Percentiles rank a stretch among this genome's conserved stretches.
Conservation (phyloP, 805 yeast species). For the Starmerella bombi region DNA sequence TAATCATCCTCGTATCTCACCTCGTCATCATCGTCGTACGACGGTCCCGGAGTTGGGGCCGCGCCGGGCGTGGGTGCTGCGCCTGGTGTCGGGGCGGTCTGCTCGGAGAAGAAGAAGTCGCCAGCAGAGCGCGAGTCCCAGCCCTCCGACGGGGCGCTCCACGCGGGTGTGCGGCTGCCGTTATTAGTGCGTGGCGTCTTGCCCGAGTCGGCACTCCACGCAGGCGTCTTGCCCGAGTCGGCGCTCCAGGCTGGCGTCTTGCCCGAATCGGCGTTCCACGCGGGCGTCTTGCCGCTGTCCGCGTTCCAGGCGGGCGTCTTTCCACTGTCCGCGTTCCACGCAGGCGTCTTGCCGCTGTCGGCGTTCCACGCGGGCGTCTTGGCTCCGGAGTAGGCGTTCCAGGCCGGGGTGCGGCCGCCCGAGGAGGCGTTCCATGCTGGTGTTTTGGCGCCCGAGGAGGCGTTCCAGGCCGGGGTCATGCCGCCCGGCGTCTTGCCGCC, state of each 20-base stretch:
- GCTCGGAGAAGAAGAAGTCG: conserved; percentile 21
- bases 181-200: conserved; percentile 26
- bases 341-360: conserved; percentile 16
- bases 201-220: conserved; percentile 22
- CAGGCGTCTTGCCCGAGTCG: conserved; percentile 24
- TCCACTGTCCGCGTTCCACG: conserved; percentile 26
- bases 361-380: conserved; percentile 32
- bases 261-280: conserved; percentile 24
- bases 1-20: conserved; percentile 27
- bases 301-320: conserved; percentile 36
- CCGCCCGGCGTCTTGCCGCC: conserved; percentile 26
- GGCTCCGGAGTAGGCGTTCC: conserved; percentile 30
- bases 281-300: conserved; percentile 24
- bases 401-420: conserved; percentile 42
- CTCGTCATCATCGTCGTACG: conserved; percentile 27
- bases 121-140: conserved; percentile 14
- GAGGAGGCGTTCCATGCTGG: conserved; percentile 26
- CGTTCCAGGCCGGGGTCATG: conserved; percentile 27
- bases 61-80: conserved; percentile 24
- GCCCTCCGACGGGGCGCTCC: conserved; percentile 8
- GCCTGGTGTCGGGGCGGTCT: conserved; percentile 30
- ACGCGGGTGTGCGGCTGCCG: conserved; percentile 26
- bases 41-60: conserved; percentile 26
- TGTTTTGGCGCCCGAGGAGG: conserved; percentile 24
- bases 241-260: conserved; percentile 29